These are phyloP conservation scores for Trametes villosa DNA, from an alignment of 768 basidiomycete species.

Conservation along the genomic window DNA sequence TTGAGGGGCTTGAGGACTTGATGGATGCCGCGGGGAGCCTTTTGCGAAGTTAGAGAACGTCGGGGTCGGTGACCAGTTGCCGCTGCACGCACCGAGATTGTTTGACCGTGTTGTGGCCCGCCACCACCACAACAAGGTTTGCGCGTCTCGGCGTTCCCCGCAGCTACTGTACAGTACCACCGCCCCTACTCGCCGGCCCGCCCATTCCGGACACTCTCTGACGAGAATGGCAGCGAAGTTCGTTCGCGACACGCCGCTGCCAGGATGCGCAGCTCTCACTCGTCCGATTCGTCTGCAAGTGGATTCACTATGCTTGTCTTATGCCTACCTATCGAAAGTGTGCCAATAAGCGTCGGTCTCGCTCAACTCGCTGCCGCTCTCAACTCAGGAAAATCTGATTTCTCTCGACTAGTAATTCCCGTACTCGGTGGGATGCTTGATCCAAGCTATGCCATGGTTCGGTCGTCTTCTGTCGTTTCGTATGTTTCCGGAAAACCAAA, in stretches of 20 bases:
- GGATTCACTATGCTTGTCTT: no score
- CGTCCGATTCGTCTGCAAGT: no score
- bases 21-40: constrained; percentile 27
- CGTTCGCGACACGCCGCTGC: not conserved
- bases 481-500: constrained; percentile 2
- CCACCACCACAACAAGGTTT: constrained; percentile 39
- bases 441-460: not conserved
- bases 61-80: constrained; percentile 25
- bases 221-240: not conserved
- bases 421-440: no score
- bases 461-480: not conserved
- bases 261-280: no score
- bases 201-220: not conserved
- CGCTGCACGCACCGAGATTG: constrained; percentile 33
- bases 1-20: constrained; percentile 27
- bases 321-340: no score
- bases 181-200: not conserved
- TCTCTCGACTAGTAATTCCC: no score
- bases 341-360: no score
- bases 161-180: constrained; percentile 29
- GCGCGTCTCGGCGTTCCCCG: constrained; percentile 23
- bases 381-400: no score
- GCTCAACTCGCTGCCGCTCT: no score
- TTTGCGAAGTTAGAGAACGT: constrained; percentile 24
- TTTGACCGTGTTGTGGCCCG: constrained; percentile 51